Evolutionary conservation across 2,329 filamentous ascomycete genomes (phyloP), one percentile per base, ranked within the genome.

Genomic region (Fusarium anguioides): DNA sequence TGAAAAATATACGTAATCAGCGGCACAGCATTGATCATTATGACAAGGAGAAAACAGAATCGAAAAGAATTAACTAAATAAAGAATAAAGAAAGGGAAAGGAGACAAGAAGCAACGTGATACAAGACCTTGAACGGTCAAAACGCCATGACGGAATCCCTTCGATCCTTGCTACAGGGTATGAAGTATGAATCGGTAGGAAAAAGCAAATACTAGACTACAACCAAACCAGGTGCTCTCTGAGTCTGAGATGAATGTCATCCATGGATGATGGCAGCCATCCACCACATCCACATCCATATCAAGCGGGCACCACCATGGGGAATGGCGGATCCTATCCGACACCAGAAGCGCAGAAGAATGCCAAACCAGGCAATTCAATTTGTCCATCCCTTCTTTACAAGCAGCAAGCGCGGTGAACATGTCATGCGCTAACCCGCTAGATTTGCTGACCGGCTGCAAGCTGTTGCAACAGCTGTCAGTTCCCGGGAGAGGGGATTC

Each of bases 371-470:
- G 52, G 61, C 46, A 69, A 56, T 60, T 37, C 48, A 46, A 57
- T 52, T 51, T 62, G 66, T 61, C 48, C 44, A 64, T 60, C 60
- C n/a, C 5, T 41, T 29, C 29, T 48, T 18, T 20, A 39, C 45
- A 24, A n/a, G 31, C 47, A 53, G 8, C 33, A 49, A 49, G 37
- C 48, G 37, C 36, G 49, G 58, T 57, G 49, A 33, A 49, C 49
- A 66, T 68, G 37, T 52, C 48, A 66, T 58, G 61, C 61, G 65
- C 45, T 66, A 66, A 36, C 56, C 65, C 60, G 51, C 37, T 64
- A 69, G 36, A 63, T 58, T 59, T 29, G 33, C 61, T 69, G 65
- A 68, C 65, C 65, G 65, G 65, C 65, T 68, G 65, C 65, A 69
- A 36, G 48, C 35, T 48, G 49, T 47, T 66, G 65, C 24, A 6